Percentiles rank a stretch among this genome's conserved stretches.
Conservation (phyloP, 148 eudicot species). For the Persicaria maculosa region DNA sequence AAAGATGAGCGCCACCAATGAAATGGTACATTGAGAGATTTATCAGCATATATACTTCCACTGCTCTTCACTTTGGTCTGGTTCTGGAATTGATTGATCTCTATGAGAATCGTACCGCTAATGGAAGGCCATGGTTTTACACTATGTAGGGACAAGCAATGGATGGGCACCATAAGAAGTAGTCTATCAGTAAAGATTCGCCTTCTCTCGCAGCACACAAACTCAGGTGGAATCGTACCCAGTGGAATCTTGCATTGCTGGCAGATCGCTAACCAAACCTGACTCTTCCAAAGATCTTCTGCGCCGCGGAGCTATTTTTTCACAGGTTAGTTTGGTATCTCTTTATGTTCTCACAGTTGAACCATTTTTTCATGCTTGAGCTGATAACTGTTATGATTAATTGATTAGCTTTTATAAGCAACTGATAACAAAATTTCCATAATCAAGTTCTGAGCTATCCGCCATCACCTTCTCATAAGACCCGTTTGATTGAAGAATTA, state of each 20-base stretch:
- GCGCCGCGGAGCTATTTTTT: neutral
- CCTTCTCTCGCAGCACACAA: neutral
- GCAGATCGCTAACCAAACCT: neutral
- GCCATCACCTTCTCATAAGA: neutral
- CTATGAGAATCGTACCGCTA: conserved; percentile 21
- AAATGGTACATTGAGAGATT: neutral
- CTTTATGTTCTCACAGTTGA: neutral
- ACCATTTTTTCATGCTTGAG: neutral
- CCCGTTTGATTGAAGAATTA: neutral
- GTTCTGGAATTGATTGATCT: conserved; percentile 46
- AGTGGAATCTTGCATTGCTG: neutral
- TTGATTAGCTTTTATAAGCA: neutral
- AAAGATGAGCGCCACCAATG: neutral
- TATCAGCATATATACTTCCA: conserved; percentile 7
- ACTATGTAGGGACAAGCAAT: conserved; percentile 28
- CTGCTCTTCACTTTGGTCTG: conserved; percentile 8
- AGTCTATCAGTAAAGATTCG: conserved; percentile 7
- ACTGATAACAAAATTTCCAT: neutral
- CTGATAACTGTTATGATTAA: neutral
- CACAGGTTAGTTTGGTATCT: neutral
- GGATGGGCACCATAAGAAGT: conserved; percentile 33
- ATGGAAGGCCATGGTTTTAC: neutral
- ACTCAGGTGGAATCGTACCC: neutral
- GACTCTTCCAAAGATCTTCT: neutral
- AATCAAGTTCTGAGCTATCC: neutral